phyloP scores from a whole-genome alignment of 2,329 filamentous ascomycete species.

The Juglanconis juglandina region DNA sequence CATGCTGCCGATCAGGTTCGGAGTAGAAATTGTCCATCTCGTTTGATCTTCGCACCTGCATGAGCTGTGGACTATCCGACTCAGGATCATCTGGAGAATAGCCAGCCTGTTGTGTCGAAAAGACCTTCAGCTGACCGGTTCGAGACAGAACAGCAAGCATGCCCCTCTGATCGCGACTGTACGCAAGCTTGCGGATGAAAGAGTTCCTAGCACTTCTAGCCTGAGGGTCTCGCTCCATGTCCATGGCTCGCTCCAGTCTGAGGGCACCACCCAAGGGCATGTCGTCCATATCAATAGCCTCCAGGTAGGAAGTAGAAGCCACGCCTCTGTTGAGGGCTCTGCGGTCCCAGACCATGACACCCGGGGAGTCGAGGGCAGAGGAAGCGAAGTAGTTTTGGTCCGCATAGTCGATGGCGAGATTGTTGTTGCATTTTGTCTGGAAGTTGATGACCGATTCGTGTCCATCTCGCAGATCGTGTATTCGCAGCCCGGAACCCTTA shows the following conservation, averaged over 20 bases:
- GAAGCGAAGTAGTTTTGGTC: slow-evolving; percentile 84
- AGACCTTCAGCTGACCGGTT: slow-evolving; percentile 60
- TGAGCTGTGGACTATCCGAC: slow-evolving; percentile 51
- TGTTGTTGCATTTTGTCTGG: slow-evolving; percentile 65
- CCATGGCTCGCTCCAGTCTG: slow-evolving; percentile 54
- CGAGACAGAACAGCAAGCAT: slow-evolving; percentile 60
- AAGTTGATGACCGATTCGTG: slow-evolving; percentile 52
- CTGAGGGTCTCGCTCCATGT: slow-evolving; percentile 47
- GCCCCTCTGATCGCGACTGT: slow-evolving; percentile 60
- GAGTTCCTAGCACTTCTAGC: slow-evolving; percentile 52
- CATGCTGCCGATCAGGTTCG: slow-evolving; percentile 49
- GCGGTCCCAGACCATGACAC: slow-evolving; percentile 75
- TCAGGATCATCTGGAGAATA: slow-evolving; percentile 38
- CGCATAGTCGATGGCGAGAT: slow-evolving; percentile 72
- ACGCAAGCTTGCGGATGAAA: slow-evolving; percentile 60
- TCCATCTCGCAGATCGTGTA: slow-evolving; percentile 66
- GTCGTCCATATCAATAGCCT: slow-evolving; percentile 58
- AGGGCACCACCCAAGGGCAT: slow-evolving; percentile 62
- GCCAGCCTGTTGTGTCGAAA: slow-evolving; percentile 54
- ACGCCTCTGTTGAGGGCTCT: slow-evolving; percentile 54
- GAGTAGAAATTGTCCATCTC: slow-evolving; percentile 60
- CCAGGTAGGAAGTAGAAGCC: slow-evolving; percentile 52
- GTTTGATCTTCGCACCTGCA: slow-evolving; percentile 57
- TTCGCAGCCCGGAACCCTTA: slow-evolving; percentile 68
- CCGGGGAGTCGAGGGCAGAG: slow-evolving; percentile 70